Evolutionary conservation across 2,329 filamentous ascomycete species (phyloP).

Genomic region (Emmonsiellopsis sp.): DNA sequence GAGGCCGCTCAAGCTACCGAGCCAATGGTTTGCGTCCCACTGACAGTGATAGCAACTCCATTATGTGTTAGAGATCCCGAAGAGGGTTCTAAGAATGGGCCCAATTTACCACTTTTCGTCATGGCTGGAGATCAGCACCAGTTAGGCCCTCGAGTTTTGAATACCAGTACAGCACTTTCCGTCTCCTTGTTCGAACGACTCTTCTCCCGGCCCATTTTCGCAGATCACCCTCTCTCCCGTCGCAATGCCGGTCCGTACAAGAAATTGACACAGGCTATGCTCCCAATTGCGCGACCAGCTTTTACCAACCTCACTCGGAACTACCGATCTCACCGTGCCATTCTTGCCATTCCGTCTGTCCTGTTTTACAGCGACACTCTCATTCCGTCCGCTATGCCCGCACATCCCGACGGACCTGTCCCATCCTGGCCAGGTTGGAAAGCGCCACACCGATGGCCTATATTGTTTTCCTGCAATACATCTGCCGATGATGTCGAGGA

Average conservation of each 20-base stretch:
- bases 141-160: slow-evolving; percentile 33
- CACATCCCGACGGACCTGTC: slow-evolving; percentile 6
- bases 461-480: slow-evolving; percentile 33
- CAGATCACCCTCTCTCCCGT: slow-evolving; percentile 33
- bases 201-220: slow-evolving; percentile 28
- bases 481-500: slow-evolving; percentile 33
- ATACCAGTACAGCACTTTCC: slow-evolving; percentile 23
- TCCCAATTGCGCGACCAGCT: slow-evolving; percentile 34
- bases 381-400: slow-evolving; percentile 27
- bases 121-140: slow-evolving; percentile 41
- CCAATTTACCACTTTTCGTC: slow-evolving; percentile 28
- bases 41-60: slow-evolving; percentile 33
- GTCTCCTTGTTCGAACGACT: slow-evolving; percentile 36
- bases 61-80: slow-evolving; percentile 9
- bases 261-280: slow-evolving; percentile 19
- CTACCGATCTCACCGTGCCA: slow-evolving; percentile 40
- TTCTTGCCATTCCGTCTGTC: slow-evolving; percentile 32
- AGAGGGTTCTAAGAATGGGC: neutral
- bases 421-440: slow-evolving; percentile 28
- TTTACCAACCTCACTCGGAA: slow-evolving; percentile 38
- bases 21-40: slow-evolving; percentile 31
- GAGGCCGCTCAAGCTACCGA: slow-evolving; percentile 41
- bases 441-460: slow-evolving; percentile 29
- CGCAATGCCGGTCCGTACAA: slow-evolving; percentile 12
- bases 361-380: slow-evolving; percentile 39